These are phyloP conservation scores for Cladobotryum mycophilum DNA, from an alignment of 2,329 filamentous ascomycete species.

Conservation along the genomic window DNA sequence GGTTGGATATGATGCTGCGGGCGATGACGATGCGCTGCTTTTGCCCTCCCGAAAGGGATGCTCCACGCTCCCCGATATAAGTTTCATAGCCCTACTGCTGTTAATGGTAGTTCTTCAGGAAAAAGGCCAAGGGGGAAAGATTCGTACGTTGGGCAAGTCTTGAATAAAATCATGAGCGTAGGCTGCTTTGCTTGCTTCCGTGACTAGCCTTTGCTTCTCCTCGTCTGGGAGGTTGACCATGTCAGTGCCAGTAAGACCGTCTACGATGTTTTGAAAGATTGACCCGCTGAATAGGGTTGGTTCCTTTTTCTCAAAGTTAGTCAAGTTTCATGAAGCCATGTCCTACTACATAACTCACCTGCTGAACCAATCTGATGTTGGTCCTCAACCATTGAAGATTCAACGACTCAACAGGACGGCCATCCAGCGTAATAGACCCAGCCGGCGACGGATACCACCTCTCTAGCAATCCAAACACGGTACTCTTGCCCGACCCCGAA, in stretches of 20 bases:
- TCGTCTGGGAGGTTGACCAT: conserved; percentile 33
- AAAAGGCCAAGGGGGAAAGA: background rate
- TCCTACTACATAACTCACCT: conserved; percentile 17
- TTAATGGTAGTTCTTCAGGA: background rate
- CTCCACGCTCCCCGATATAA: conserved; percentile 57
- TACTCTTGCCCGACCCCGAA: conserved; percentile 54
- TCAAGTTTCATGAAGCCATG: background rate
- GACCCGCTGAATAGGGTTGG: conserved; percentile 48
- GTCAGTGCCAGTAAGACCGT: conserved; percentile 37
- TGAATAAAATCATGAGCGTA: conserved; percentile 49
- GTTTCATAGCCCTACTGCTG: conserved; percentile 48
- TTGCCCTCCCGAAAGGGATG: conserved; percentile 61
- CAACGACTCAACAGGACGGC: conserved; percentile 33
- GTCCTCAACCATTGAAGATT: conserved; percentile 48
- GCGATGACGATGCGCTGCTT: conserved; percentile 62
- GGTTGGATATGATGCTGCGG: conserved; percentile 57
- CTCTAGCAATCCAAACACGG: conserved; percentile 50
- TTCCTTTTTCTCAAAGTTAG: conserved; percentile 29
- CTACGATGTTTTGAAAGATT: conserved; percentile 46
- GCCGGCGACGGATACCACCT: conserved; percentile 50
- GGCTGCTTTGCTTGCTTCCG: conserved; percentile 42
- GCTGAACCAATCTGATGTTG: conserved; percentile 46
- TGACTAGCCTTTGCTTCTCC: conserved; percentile 38
- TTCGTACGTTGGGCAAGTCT: conserved; percentile 34
- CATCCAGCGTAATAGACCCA: conserved; percentile 41